Evolutionary conservation across 768 basidiomycete species (phyloP), one percentile per base, ranked within the genome.

Genomic region (Leccinum subgranulosum): DNA sequence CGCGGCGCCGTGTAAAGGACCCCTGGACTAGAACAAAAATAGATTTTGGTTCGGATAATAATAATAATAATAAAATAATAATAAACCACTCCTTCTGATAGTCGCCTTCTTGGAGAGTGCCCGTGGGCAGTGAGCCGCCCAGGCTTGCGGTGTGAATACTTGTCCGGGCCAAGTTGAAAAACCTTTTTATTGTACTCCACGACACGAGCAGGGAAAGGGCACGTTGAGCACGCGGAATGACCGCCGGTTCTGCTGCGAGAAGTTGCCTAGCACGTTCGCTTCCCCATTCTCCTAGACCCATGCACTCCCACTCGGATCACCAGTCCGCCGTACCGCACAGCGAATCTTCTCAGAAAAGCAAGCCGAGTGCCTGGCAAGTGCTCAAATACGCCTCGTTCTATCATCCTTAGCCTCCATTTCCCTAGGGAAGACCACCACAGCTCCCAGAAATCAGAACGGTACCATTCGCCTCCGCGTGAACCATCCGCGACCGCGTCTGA

Each of bases 231-330:
- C 64, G 59, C 60, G 56, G 57, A 55, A 65, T 43, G 64, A 54
- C 45, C 48, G 56, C 41, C 28, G n/a, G 34, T 46, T 57, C 48
- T 9, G 31, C 29, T 57, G 48, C 48, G 49, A 19, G 31, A 31
- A 31, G 46, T 53, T 43, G 48, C 56, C 14, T 57, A 59, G 59
- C 57, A 59, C 63, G 60, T 63, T 64, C 54, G 62, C 55, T 67
- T 64, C 65, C 65, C 54, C 41, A 49, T 66, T 54, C 53, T 54
- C 56, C 53, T 56, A 58, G 51, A 28, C 34, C 55, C 61, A 69
- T 69, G 69, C 57, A 66, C 65, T 63, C 62, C 65, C 65, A 71
- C 60, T 53, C 71, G 69, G 69, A 73, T 66, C 69, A 71, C 57
- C 67, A 63, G 61, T 56, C 69, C 60, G 62, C 54, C 53, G 51